Percentiles rank a stretch among this genome's conserved stretches.
Evolutionary conservation across 257 asterid genomes (phyloP).

Genomic region (Plectranthus barbatus): DNA sequence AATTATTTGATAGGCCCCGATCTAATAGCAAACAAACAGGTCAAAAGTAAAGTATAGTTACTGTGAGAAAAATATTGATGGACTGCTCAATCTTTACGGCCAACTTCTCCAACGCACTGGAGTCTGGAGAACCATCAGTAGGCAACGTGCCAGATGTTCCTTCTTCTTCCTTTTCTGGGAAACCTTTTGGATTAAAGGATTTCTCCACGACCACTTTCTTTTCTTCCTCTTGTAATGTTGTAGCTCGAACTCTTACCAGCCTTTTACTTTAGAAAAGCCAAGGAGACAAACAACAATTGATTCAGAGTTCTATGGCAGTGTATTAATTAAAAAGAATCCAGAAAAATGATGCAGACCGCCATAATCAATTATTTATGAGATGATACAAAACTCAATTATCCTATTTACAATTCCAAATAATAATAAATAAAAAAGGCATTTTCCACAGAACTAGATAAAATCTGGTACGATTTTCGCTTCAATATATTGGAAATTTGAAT

Average conservation of each 20-base stretch:
- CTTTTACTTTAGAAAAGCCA: conserved; percentile 23
- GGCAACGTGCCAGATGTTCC: conserved; percentile 32
- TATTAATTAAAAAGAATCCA: background rate
- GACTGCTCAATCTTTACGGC: conserved; percentile 78
- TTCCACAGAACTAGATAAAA: background rate
- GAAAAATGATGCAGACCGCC: background rate
- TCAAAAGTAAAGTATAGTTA: conserved; percentile 15
- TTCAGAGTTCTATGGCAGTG: background rate
- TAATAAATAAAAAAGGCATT: background rate
- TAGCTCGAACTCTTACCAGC: conserved; percentile 46
- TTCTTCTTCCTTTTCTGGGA: conserved; percentile 43
- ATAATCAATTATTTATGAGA: background rate
- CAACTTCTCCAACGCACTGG: conserved; percentile 56
- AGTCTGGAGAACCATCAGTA: conserved; percentile 25
- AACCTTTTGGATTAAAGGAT: conserved; percentile 50
- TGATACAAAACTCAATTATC: conserved; percentile 2
- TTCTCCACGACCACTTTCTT: conserved; percentile 64
- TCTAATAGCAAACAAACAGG: too few species aligned
- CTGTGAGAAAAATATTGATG: conserved; percentile 78
- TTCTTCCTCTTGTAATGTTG: conserved; percentile 64
- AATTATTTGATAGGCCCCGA: background rate
- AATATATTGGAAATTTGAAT: background rate
- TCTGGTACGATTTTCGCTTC: background rate
- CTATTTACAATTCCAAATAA: background rate
- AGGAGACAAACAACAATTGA: conserved; percentile 6